These are phyloP conservation scores for Coleophoma eucalyptorum DNA, from an alignment of 2,329 filamentous ascomycete genomes.

Conservation along the genomic window DNA sequence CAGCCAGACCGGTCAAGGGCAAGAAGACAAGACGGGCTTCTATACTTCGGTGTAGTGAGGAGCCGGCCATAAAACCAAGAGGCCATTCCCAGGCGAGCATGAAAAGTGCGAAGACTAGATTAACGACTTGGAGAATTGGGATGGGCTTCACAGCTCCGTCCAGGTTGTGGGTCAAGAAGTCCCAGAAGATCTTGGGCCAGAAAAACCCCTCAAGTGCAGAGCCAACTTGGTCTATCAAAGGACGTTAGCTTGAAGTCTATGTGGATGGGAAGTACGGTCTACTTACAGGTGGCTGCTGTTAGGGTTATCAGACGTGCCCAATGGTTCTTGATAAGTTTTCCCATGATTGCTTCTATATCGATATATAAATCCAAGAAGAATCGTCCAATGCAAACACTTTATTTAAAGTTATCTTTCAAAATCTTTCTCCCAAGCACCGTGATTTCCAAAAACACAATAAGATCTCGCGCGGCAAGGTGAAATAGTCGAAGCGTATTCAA, in stretches of 20 bases:
- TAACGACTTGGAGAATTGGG: constrained; percentile 87
- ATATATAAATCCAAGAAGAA: constrained; percentile 14
- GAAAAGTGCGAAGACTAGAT: constrained; percentile 75
- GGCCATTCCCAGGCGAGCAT: constrained; percentile 92
- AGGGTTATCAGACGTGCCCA: constrained; percentile 94
- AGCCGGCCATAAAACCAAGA: constrained; percentile 70
- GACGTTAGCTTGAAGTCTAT: constrained; percentile 1
- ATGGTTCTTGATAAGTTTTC: constrained; percentile 98
- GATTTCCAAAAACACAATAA: constrained; percentile 4
- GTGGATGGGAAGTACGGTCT: constrained; percentile 9
- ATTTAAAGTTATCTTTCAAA: constrained; percentile 5
- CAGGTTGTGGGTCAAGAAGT: constrained; percentile 88
- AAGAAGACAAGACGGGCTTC: constrained; percentile 80
- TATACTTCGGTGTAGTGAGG: constrained; percentile 78
- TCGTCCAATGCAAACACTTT: constrained; percentile 1
- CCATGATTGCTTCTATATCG: constrained; percentile 66
- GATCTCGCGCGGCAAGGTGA: constrained; percentile 9
- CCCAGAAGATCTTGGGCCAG: constrained; percentile 99
- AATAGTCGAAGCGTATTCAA: constrained; percentile 18
- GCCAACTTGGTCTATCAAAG: constrained; percentile 72
- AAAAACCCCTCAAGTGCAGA: constrained; percentile 86
- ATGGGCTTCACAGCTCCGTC: constrained; percentile 81
- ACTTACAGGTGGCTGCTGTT: constrained; percentile 62
- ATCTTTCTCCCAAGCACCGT: constrained; percentile 12
- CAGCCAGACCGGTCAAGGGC: constrained; percentile 71